Evolutionary conservation across 1,139 yeast genomes (phyloP), one percentile per base, ranked within the genome.

Genomic region (Magnusiomyces suaveolens): DNA sequence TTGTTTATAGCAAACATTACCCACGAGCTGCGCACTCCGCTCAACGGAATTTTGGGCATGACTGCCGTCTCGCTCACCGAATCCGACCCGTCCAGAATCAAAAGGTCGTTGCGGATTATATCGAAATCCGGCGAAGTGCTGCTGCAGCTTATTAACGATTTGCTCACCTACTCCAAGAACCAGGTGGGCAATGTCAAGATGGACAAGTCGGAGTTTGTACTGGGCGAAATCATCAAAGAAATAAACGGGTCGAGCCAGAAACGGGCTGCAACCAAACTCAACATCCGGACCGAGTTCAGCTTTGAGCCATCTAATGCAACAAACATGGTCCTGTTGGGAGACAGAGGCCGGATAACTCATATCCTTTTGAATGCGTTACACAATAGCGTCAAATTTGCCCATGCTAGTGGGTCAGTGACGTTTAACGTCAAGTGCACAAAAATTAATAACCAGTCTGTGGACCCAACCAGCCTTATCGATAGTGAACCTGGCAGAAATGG

Each of bases 11-110:
- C 97, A 21, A 92, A 90, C 67, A 89, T 92, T 43, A 89, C 97
- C 0, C 97, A 92, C 67, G 98, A 92, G 70, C 76, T 92, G 65
- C 77, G 97, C 61, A 92, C 98, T 0, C 98, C 98, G 1, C 74
- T 92, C 62, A 92, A 92, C 69, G 98, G 97, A 66, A 92, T 92
- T 48, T 73, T 92, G 56, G 98, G 98, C 55, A 87, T 92, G 95
- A 87, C 97, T 0, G 86, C 95, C 1, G 87, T 90, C 55, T 92
- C 96, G 1, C 80, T 88, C 83, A 92, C 87, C 25, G 97, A 90
- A 67, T 75, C 75, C 12, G 92, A 87, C 62, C 75, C 76, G 6
- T 68, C 74, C 2, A 81, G 83, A 61, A 81, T 87, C 21, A 82
- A 84, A 62, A 84, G 82, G 51, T 77, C 83, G 43, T 73, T 90